Conservation (phyloP, 2,329 filamentous ascomycete genomes). For the Colletotrichum musae region DNA sequence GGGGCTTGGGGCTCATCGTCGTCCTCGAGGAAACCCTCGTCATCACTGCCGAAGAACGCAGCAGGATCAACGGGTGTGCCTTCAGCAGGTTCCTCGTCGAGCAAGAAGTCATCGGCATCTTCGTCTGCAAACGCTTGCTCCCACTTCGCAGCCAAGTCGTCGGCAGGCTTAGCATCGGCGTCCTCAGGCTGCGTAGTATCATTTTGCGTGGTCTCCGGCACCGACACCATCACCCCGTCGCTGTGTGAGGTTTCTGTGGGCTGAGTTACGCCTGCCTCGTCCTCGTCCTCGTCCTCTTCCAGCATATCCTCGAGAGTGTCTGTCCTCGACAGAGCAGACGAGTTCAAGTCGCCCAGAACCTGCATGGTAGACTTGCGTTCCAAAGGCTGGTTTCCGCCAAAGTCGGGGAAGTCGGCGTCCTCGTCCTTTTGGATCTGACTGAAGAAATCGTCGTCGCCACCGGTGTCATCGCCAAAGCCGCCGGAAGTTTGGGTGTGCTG, state of each 20-base stretch:
- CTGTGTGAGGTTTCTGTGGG: neutral
- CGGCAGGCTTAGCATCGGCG: conserved; percentile 52
- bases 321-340: conserved; percentile 45
- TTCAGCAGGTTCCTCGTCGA: conserved; percentile 67
- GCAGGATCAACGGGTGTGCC: conserved; percentile 71
- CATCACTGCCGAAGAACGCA: conserved; percentile 84
- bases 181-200: conserved; percentile 39
- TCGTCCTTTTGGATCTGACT: conserved; percentile 59
- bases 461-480: conserved; percentile 60
- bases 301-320: conserved; percentile 49
- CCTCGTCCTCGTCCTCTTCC: conserved; percentile 48
- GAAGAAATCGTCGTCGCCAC: conserved; percentile 75
- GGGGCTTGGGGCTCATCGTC: conserved; percentile 57
- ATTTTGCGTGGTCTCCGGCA: conserved; percentile 3
- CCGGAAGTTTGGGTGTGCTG: conserved; percentile 32
- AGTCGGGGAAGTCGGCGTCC: conserved; percentile 45
- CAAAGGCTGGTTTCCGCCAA: conserved; percentile 54
- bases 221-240: neutral
- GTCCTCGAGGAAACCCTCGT: conserved; percentile 88
- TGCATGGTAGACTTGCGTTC: conserved; percentile 80
- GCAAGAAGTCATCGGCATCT: conserved; percentile 76
- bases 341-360: conserved; percentile 68
- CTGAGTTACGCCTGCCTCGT: conserved; percentile 29
- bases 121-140: conserved; percentile 83
- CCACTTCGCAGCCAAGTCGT: conserved; percentile 86